Percentiles rank a stretch among this genome's conserved stretches.
These are phyloP conservation scores for Nemania bipapillata DNA, from an alignment of 2,329 filamentous ascomycete species.

Conservation along the genomic window DNA sequence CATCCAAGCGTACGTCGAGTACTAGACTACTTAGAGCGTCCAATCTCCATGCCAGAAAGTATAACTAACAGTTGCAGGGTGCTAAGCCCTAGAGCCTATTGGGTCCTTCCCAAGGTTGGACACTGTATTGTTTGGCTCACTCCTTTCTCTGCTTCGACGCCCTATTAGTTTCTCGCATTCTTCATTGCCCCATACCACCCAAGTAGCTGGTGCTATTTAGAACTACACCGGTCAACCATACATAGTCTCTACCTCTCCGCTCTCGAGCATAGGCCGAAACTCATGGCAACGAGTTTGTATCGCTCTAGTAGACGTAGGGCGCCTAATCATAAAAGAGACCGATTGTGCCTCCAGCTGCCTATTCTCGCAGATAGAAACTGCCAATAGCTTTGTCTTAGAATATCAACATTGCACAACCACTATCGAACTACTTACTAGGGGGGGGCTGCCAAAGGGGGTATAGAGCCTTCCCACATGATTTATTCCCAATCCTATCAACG, in stretches of 20 bases:
- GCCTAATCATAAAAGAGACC: constrained; percentile 44
- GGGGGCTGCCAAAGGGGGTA: constrained; percentile 44
- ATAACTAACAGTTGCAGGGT: constrained; percentile 14
- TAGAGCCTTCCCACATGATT: constrained; percentile 45
- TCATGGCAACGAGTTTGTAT: constrained; percentile 31
- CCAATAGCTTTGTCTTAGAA: constrained; percentile 50
- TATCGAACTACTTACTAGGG: constrained; percentile 38
- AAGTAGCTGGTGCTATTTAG: constrained; percentile 38
- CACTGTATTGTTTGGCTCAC: constrained; percentile 31
- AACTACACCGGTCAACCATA: constrained; percentile 45
- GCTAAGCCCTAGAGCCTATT: not conserved
- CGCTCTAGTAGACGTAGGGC: constrained; percentile 8
- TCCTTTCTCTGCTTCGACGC: constrained; percentile 31
- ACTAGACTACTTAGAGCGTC: constrained; percentile 32
- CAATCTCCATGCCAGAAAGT: constrained; percentile 43
- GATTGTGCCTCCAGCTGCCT: constrained; percentile 44
- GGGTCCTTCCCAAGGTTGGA: not conserved
- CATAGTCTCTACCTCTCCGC: constrained; percentile 17
- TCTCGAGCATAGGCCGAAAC: constrained; percentile 41
- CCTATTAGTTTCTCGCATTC: constrained; percentile 34
- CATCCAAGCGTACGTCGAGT: not conserved
- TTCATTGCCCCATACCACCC: constrained; percentile 17
- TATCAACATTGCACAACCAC: constrained; percentile 48
- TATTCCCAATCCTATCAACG: constrained; percentile 42
- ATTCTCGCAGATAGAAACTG: constrained; percentile 43